Percentiles rank a stretch among this genome's conserved stretches.
These are phyloP conservation scores for Domatiomyces globalis DNA, from an alignment of 2,329 filamentous ascomycete species.

Conservation along the genomic window DNA sequence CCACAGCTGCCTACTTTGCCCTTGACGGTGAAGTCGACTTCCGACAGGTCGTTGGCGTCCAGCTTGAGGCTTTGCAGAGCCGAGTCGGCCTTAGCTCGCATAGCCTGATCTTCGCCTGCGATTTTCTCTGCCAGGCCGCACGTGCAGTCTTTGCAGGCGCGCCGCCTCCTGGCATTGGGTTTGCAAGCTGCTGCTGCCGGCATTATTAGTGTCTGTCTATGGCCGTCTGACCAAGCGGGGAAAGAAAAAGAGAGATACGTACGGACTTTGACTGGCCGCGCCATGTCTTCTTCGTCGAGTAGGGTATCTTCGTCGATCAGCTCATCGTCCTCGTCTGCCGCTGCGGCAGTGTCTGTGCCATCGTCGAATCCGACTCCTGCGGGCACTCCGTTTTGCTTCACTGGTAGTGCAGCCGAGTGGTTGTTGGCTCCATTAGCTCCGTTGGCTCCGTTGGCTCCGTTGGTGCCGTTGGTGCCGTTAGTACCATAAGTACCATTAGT, in stretches of 20 bases:
- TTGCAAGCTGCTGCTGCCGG: slow-evolving; percentile 63
- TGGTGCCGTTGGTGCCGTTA: slow-evolving; percentile 16
- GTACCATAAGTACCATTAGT: not conserved
- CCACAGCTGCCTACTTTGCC: slow-evolving; percentile 92
- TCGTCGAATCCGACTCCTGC: slow-evolving; percentile 55
- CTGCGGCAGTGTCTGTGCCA: slow-evolving; percentile 49
- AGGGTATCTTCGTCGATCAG: slow-evolving; percentile 83
- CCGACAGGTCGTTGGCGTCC: slow-evolving; percentile 62
- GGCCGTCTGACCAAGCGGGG: slow-evolving; percentile 4
- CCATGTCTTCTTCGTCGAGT: slow-evolving; percentile 71
- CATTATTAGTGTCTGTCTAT: slow-evolving; percentile 6
- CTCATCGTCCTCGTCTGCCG: slow-evolving; percentile 66
- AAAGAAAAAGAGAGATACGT: slow-evolving; percentile 3
- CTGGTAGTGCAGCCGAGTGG: not conserved
- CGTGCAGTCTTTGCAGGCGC: slow-evolving; percentile 95
- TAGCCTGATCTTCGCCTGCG: slow-evolving; percentile 66
- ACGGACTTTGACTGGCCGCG: slow-evolving; percentile 46
- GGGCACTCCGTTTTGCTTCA: slow-evolving; percentile 24
- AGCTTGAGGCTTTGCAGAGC: slow-evolving; percentile 45
- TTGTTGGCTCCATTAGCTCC: too few relatives aligned
- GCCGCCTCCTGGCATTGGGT: slow-evolving; percentile 73
- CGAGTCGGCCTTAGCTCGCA: slow-evolving; percentile 50
- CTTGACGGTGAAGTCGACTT: slow-evolving; percentile 94
- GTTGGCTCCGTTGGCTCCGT: slow-evolving; percentile 2
- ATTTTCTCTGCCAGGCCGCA: slow-evolving; percentile 80